These are phyloP conservation scores for Trichoderma atrobrunneum DNA, from an alignment of 2,329 filamentous ascomycete genomes.

Conservation along the genomic window DNA sequence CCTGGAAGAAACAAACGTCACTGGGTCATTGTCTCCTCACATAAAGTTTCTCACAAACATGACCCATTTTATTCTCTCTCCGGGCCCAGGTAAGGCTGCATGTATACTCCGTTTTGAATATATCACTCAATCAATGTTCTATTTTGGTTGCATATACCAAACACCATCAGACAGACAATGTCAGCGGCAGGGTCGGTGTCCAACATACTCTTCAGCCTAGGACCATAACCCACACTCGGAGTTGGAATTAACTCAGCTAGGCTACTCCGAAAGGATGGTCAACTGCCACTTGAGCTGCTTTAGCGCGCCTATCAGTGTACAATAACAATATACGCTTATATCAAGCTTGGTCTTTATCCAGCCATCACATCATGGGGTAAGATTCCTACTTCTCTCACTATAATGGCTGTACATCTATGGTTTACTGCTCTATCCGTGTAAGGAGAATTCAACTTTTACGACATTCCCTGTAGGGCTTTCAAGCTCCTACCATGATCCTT, in stretches of 20 bases:
- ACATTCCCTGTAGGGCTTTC: background rate
- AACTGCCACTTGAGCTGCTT: background rate
- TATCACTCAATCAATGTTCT: background rate
- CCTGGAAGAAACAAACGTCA: background rate
- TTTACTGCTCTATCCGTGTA: background rate
- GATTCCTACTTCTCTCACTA: background rate
- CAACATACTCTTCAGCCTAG: background rate
- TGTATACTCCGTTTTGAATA: background rate
- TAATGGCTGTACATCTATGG: background rate
- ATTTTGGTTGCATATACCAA: background rate
- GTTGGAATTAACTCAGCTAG: background rate
- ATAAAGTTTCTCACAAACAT: background rate
- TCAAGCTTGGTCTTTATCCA: background rate
- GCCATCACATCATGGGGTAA: background rate
- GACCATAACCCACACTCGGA: background rate
- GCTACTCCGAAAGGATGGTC: background rate
- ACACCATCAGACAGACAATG: background rate
- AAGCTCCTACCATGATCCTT: background rate
- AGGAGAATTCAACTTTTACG: background rate
- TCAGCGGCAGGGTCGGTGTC: background rate
- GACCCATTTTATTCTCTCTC: background rate
- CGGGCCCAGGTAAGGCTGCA: background rate
- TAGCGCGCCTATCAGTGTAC: background rate
- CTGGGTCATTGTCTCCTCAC: background rate
- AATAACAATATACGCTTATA: background rate